Conservation (phyloP, 495 filamentous ascomycete species). For the Jackrogersella multiformis region DNA sequence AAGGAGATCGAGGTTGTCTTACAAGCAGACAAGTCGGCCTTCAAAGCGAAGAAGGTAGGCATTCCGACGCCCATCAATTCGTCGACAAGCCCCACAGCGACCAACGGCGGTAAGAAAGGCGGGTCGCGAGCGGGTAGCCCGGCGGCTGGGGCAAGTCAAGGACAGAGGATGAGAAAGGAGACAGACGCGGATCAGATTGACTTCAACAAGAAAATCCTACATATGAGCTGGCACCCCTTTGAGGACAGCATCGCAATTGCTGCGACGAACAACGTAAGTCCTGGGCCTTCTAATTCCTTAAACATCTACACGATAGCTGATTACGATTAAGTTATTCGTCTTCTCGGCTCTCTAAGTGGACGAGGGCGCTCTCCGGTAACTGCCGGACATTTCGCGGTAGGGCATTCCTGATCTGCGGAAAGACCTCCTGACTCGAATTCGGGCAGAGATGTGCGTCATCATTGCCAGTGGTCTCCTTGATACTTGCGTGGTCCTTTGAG, state of each 20-base stretch:
- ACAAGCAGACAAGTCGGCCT: constrained; percentile 97
- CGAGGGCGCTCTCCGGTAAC: constrained; percentile 18
- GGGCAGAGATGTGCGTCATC: constrained; percentile 27
- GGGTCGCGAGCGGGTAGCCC: constrained; percentile 89
- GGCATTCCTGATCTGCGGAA: constrained; percentile 23
- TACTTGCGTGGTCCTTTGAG: constrained; percentile 27
- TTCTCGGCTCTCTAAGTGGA: constrained; percentile 87
- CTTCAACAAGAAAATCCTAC: constrained; percentile 99
- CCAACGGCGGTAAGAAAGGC: constrained; percentile 79
- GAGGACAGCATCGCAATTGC: constrained; percentile 99
- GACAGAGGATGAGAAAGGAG: constrained; percentile 96
- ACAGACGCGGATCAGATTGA: constrained; percentile 99
- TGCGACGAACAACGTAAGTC: constrained; percentile 96
- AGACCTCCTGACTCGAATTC: constrained; percentile 14
- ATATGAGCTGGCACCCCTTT: constrained; percentile 99
- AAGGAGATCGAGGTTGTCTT: constrained; percentile 97
- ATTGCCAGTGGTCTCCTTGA: constrained; percentile 34
- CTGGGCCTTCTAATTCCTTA: neutral
- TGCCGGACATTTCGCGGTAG: constrained; percentile 29
- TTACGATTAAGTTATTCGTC: constrained; percentile 82
- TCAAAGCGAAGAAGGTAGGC: constrained; percentile 99
- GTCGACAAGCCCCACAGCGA: constrained; percentile 72
- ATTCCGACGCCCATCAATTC: constrained; percentile 96
- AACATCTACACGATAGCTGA: constrained; percentile 33
- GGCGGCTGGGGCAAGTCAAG: constrained; percentile 80